phyloP scores from a whole-genome alignment of 306 rosid species.

The Fagus crenata region DNA sequence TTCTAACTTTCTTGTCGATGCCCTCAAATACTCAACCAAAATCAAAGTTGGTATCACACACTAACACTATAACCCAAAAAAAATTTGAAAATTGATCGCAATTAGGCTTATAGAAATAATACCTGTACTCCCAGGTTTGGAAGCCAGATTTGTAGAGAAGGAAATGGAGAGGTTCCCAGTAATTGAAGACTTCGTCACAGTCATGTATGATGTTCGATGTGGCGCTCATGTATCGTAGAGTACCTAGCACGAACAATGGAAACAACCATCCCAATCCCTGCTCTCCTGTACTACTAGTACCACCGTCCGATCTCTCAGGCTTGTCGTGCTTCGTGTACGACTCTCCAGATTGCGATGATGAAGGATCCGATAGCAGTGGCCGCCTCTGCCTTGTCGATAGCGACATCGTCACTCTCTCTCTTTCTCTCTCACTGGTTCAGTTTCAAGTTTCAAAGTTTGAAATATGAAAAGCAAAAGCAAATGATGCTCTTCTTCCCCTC shows the following conservation, averaged over 20 bases:
- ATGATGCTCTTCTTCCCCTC: neutral
- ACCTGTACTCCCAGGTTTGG: constrained; percentile 98
- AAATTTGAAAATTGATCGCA: no score
- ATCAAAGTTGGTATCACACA: no score
- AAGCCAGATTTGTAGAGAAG: constrained; percentile 93
- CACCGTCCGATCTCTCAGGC: constrained; percentile 37
- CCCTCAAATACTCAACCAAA: no score
- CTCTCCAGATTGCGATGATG: constrained; percentile 31
- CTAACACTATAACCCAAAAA: no score
- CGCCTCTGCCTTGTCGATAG: constrained; percentile 67
- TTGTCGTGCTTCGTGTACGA: constrained; percentile 69
- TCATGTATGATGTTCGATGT: constrained; percentile 90
- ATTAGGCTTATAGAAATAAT: neutral
- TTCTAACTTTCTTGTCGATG: no score
- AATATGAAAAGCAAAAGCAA: neutral
- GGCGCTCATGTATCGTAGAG: constrained; percentile 87
- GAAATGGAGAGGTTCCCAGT: constrained; percentile 98
- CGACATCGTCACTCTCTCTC: constrained; percentile 35
- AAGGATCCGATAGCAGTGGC: constrained; percentile 48
- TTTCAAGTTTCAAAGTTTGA: no score
- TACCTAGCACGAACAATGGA: constrained; percentile 58
- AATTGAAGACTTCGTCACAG: constrained; percentile 96
- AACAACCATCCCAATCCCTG: constrained; percentile 69
- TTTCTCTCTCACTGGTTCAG: neutral
- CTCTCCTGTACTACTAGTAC: constrained; percentile 26